These are phyloP conservation scores for Scheffersomyces stambukii DNA, from an alignment of 1,139 yeast species.

Conservation along the genomic window DNA sequence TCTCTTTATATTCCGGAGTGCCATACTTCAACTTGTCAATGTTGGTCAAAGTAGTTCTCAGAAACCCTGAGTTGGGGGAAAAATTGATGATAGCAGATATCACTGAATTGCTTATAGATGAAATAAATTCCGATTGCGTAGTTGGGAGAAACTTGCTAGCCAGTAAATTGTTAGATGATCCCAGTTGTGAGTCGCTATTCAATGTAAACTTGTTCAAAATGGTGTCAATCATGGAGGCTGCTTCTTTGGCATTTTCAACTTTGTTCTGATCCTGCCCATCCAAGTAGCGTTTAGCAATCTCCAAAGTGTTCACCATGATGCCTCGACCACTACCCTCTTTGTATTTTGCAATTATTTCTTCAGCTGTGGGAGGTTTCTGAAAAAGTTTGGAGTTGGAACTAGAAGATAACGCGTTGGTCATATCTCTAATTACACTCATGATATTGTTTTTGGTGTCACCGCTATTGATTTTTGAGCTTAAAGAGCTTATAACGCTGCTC, in stretches of 20 bases:
- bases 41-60: conserved; percentile 12
- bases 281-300: conserved; percentile 37
- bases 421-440: conserved; percentile 36
- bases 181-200: conserved; percentile 1
- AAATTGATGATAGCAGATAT: conserved; percentile 26
- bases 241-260: conserved; percentile 10
- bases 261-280: conserved; percentile 7
- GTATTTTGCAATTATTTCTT: conserved; percentile 23
- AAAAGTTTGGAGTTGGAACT: conserved; percentile 14
- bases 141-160: background rate
- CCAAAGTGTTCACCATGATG: conserved; percentile 30
- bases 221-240: conserved; percentile 22
- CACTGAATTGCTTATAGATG: conserved; percentile 27
- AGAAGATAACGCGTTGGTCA: conserved; percentile 35
- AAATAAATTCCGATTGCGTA: conserved; percentile 17
- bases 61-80: conserved; percentile 16
- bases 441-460: conserved; percentile 26
- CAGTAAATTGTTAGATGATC: conserved; percentile 11
- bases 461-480: conserved; percentile 18
- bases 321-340: conserved; percentile 21
- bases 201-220: conserved; percentile 20
- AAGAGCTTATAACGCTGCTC: conserved; percentile 24
- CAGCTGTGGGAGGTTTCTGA: conserved; percentile 12
- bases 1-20: conserved; percentile 47
- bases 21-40: conserved; percentile 27